phyloP scores from a whole-genome alignment of 2,329 filamentous ascomycete species.

The Didymella segeticola region DNA sequence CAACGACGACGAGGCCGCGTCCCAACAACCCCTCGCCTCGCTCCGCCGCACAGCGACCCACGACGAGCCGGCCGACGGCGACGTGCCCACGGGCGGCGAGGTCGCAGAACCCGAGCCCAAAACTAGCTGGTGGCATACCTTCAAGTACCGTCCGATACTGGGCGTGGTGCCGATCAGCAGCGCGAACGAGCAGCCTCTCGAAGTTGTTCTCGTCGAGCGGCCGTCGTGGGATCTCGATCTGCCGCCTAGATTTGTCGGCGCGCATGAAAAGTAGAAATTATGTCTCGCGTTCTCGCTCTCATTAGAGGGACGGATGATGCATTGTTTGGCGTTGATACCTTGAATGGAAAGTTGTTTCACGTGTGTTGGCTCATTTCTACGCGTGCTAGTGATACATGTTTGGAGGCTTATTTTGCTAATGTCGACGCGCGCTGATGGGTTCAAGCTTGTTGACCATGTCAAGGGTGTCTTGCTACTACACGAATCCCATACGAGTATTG shows the following conservation, averaged over 20 bases:
- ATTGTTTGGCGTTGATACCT: slow-evolving; percentile 17
- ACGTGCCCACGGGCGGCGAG: slow-evolving; percentile 21
- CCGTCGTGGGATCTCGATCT: slow-evolving; percentile 83
- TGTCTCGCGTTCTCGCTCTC: background rate
- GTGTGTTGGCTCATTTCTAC: background rate
- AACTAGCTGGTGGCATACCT: slow-evolving; percentile 74
- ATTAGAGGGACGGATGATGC: slow-evolving; percentile 5
- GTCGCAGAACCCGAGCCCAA: slow-evolving; percentile 26
- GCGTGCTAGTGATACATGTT: slow-evolving; percentile 2
- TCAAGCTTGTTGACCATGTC: background rate
- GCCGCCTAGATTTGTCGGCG: slow-evolving; percentile 66
- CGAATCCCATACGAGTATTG: too few relatives aligned
- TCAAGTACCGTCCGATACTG: slow-evolving; percentile 93
- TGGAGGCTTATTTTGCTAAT: slow-evolving; percentile 2
- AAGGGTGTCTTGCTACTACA: background rate
- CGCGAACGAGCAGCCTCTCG: slow-evolving; percentile 59
- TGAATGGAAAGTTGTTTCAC: background rate
- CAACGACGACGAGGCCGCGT: slow-evolving; percentile 46
- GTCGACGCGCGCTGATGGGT: background rate
- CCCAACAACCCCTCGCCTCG: slow-evolving; percentile 31
- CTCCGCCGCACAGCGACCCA: slow-evolving; percentile 36
- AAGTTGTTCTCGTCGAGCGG: slow-evolving; percentile 88
- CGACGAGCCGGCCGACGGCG: slow-evolving; percentile 28
- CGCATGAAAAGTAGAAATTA: slow-evolving; percentile 40
- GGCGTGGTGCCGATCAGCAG: slow-evolving; percentile 68